Percentiles rank a stretch among this genome's conserved stretches.
Conservation (phyloP, 345 rosid genomes). For the Brassica cretica region DNA sequence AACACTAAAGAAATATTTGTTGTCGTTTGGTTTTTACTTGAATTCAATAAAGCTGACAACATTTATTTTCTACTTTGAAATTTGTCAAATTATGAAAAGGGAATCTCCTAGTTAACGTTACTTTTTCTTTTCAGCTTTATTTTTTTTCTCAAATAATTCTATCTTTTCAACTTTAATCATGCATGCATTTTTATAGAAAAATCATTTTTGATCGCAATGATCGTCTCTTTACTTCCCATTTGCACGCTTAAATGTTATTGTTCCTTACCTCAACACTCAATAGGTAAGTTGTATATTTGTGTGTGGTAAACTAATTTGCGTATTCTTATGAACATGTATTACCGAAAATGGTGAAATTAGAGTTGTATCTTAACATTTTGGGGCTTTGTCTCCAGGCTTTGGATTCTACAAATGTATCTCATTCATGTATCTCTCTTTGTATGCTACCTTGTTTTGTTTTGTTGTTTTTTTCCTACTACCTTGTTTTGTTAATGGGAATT, state of each 20-base stretch:
- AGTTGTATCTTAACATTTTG: neutral
- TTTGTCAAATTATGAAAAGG: neutral
- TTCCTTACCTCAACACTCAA: neutral
- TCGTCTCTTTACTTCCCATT: neutral
- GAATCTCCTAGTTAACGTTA: neutral
- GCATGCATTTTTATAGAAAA: neutral
- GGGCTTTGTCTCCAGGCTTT: neutral
- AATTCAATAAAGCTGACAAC: neutral
- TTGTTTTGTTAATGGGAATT: neutral
- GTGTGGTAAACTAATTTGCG: neutral
- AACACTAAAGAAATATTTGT: neutral
- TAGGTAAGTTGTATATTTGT: neutral
- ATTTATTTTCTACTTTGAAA: neutral
- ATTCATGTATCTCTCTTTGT: neutral
- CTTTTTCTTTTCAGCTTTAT: neutral
- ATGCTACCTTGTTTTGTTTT: neutral
- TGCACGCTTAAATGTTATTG: neutral
- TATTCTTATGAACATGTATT: neutral
- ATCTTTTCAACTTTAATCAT: neutral
- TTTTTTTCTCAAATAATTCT: neutral
- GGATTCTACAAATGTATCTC: neutral
- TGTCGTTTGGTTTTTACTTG: neutral
- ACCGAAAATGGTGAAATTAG: neutral
- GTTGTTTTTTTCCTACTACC: neutral
- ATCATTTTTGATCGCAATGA: neutral